These are phyloP conservation scores for Rosellinia necatrix DNA, from an alignment of 2,329 filamentous ascomycete genomes.

Conservation along the genomic window DNA sequence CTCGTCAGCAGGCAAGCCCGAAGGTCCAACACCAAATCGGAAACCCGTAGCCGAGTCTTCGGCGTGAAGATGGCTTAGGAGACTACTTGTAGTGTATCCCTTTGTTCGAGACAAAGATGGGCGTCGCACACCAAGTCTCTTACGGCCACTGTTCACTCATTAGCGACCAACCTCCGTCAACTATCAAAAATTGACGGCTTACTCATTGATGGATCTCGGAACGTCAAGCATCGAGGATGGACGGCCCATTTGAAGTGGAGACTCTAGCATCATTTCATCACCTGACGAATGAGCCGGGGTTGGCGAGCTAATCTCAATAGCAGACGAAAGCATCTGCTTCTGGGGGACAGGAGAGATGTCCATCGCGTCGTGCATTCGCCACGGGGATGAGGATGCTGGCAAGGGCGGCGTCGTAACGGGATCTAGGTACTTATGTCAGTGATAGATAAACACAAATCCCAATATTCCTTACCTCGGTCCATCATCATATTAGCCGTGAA, in stretches of 20 bases:
- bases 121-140: constrained; percentile 66
- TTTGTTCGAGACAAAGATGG: constrained; percentile 78
- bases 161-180: too few relatives aligned
- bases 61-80: constrained; percentile 52
- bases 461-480: constrained; percentile 60
- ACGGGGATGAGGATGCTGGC: constrained; percentile 77
- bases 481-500: constrained; percentile 78
- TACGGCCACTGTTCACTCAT: constrained; percentile 60
- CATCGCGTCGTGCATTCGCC: constrained; percentile 75
- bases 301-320: constrained; percentile 73
- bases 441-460: neutral
- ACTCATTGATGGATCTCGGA: constrained; percentile 58
- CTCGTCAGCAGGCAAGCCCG: constrained; percentile 73
- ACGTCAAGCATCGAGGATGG: constrained; percentile 52
- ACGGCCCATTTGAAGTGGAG: constrained; percentile 56
- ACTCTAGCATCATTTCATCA: constrained; percentile 59
- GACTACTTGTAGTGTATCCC: constrained; percentile 69
- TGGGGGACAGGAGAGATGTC: constrained; percentile 92
- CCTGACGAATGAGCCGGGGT: constrained; percentile 60
- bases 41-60: constrained; percentile 75
- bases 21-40: constrained; percentile 66
- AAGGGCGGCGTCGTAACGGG: constrained; percentile 83
- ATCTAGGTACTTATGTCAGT: constrained; percentile 52
- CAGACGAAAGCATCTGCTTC: constrained; percentile 71
- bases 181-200: too few relatives aligned